These are phyloP conservation scores for Raffaelea ambrosiae DNA, from an alignment of 2,329 filamentous ascomycete species.

Conservation along the genomic window DNA sequence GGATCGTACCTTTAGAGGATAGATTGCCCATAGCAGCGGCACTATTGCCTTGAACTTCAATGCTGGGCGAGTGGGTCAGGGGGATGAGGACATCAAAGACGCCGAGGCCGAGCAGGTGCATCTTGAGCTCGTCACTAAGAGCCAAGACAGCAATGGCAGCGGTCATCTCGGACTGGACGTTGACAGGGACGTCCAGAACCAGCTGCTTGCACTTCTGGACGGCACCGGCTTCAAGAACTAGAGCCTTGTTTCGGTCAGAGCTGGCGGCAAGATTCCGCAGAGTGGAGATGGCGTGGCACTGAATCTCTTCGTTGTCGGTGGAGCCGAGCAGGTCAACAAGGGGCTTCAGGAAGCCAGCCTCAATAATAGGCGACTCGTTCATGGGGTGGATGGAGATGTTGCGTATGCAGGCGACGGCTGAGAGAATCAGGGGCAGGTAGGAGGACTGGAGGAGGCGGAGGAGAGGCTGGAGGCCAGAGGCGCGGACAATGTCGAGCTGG, in stretches of 20 bases:
- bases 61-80: conserved; percentile 87
- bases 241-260: conserved; percentile 93
- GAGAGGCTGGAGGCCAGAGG: conserved; percentile 75
- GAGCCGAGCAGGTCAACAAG: conserved; percentile 89
- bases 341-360: conserved; percentile 90
- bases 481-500: conserved; percentile 91
- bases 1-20: conserved; percentile 77
- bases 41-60: conserved; percentile 97
- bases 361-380: conserved; percentile 97
- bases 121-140: conserved; percentile 90
- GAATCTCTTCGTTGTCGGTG: conserved; percentile 96
- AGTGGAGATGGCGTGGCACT: conserved; percentile 97
- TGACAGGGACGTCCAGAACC: conserved; percentile 84
- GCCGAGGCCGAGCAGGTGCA: conserved; percentile 79
- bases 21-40: conserved; percentile 91
- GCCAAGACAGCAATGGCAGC: conserved; percentile 97
- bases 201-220: conserved; percentile 98
- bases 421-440: conserved; percentile 90
- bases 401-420: conserved; percentile 93
- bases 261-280: conserved; percentile 91
- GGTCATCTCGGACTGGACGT: conserved; percentile 98
- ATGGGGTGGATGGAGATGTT: conserved; percentile 98
- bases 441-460: conserved; percentile 88
- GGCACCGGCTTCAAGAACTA: conserved; percentile 93
- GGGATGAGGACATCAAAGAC: conserved; percentile 97